A percentile compares a stretch with the other conserved stretches of the same genome.
phyloP scores from a whole-genome alignment of 306 rosid genomes.

The Echinosophora koreensis region DNA sequence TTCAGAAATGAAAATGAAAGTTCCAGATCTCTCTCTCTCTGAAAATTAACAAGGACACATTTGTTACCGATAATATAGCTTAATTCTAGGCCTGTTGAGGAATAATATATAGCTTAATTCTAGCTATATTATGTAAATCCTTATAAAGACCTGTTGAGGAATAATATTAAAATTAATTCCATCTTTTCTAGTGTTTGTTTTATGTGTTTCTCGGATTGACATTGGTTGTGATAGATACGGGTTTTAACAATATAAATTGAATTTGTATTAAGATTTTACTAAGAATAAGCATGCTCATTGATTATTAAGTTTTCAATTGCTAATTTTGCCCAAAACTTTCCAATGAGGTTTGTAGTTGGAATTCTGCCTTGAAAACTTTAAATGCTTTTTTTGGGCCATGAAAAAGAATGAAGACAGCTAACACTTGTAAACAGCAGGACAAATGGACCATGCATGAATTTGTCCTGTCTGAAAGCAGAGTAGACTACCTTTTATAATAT shows the following conservation, averaged over 20 bases:
- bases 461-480: not conserved
- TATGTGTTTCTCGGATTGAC: not conserved
- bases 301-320: not conserved
- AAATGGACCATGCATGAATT: slow-evolving; percentile 16
- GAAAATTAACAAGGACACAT: no score
- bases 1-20: no score
- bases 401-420: not conserved
- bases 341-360: not conserved
- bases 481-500: not conserved
- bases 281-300: not conserved
- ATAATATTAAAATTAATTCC: no score
- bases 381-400: not conserved
- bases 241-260: not conserved
- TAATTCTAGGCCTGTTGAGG: no score
- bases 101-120: no score
- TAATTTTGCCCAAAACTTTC: not conserved
- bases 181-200: not conserved
- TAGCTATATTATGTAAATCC: no score
- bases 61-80: no score
- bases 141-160: no score
- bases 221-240: not conserved
- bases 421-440: not conserved
- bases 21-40: no score
- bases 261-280: not conserved
- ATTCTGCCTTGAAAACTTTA: not conserved